Percentiles rank a stretch among this genome's conserved stretches.
Conservation (phyloP, 805 yeast genomes). For the Myxozyma neotropica region DNA sequence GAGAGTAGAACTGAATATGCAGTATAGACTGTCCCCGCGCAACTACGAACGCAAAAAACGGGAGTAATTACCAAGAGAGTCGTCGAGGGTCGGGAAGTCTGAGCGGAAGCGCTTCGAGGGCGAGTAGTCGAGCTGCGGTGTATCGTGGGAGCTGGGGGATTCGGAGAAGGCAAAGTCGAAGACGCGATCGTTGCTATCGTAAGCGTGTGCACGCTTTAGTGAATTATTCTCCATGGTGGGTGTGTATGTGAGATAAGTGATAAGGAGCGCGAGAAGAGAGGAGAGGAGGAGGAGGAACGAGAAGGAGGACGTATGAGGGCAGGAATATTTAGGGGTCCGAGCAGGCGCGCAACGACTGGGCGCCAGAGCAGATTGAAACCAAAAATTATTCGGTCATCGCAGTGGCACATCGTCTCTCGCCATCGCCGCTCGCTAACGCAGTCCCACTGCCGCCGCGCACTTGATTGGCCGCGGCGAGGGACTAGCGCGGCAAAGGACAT, state of each 20-base stretch:
- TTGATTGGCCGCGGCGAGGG: too few species aligned
- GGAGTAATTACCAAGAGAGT: constrained; percentile 1
- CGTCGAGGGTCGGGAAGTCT: constrained; percentile 6
- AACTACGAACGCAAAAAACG: not conserved
- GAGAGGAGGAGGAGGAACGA: not conserved
- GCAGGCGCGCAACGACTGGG: constrained; percentile 9
- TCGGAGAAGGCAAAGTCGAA: constrained; percentile 4
- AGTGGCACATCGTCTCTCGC: constrained; percentile 9
- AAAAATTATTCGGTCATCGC: constrained; percentile 25
- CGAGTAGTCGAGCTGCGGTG: constrained; percentile 18
- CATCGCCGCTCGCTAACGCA: not conserved
- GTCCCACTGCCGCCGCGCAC: not conserved
- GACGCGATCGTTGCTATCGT: constrained; percentile 4
- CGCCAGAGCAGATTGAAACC: constrained; percentile 1
- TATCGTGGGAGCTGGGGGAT: not conserved
- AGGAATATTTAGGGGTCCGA: constrained; percentile 4
- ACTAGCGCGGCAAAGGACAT: too few species aligned
- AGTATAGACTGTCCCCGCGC: too few species aligned
- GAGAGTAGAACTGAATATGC: too few species aligned
- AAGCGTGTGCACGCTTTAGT: constrained; percentile 1
- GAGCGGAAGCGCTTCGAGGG: constrained; percentile 17
- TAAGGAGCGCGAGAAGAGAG: not conserved
- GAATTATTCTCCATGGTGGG: constrained; percentile 1
- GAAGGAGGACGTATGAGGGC: not conserved
- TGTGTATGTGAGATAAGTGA: not conserved